Conservation (phyloP, 176 grass and related monocot genomes). For the Pontederia paniculata region DNA sequence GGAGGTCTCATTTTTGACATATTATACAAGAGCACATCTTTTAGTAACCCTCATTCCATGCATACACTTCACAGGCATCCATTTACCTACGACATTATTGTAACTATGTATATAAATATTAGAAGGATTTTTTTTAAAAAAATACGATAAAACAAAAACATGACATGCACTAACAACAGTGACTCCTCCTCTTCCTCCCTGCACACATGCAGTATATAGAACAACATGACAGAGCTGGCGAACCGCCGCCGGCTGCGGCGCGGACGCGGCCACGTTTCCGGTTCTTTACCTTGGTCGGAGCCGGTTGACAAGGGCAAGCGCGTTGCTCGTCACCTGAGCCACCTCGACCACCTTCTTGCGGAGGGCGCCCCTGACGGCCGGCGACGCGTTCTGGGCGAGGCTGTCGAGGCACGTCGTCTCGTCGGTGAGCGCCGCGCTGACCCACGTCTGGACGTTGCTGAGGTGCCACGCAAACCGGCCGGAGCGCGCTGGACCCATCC, state of each 20-base stretch:
- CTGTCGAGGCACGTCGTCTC: conserved; percentile 61
- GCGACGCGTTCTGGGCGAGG: conserved; percentile 15
- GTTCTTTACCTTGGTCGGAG: conserved; percentile 20
- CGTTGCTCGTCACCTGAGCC: conserved; percentile 54
- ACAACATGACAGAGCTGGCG: not conserved
- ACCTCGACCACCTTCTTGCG: conserved; percentile 30
- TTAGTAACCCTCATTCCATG: too few relatives aligned
- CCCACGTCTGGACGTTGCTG: conserved; percentile 77
- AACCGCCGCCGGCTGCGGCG: not conserved
- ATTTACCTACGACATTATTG: too few relatives aligned
- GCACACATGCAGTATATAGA: too few relatives aligned
- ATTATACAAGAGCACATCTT: too few relatives aligned
- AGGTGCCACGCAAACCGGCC: conserved; percentile 47
- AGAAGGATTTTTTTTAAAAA: too few relatives aligned
- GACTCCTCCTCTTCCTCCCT: too few relatives aligned
- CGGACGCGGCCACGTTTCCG: not conserved
- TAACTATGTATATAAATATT: too few relatives aligned
- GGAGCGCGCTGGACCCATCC: conserved; percentile 31
- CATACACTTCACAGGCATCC: too few relatives aligned
- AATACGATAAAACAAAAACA: too few relatives aligned
- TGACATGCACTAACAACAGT: too few relatives aligned
- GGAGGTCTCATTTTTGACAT: too few relatives aligned
- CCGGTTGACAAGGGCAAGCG: conserved; percentile 63
- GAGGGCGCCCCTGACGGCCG: conserved; percentile 9
- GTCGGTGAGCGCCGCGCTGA: conserved; percentile 72